Conservation (phyloP, 345 rosid species). For the Syzygium aqueum region DNA sequence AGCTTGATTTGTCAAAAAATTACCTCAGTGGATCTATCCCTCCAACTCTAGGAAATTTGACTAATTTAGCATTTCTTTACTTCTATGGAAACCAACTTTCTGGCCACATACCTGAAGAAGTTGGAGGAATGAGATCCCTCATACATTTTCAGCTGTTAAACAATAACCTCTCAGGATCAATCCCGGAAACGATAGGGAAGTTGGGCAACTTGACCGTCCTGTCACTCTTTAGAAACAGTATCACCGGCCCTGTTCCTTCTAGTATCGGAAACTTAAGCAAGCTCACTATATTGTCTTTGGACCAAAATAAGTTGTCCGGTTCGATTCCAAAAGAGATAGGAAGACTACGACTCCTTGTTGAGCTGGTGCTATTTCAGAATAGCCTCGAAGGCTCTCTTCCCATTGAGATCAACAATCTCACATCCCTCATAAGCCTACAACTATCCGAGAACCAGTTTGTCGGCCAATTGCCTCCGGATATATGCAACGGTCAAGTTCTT, state of each 20-base stretch:
- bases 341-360: background rate
- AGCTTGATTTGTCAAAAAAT: background rate
- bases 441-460: background rate
- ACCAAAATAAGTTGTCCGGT: background rate
- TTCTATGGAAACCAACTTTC: background rate
- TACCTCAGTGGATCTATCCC: background rate
- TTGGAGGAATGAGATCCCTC: background rate
- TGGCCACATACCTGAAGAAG: background rate
- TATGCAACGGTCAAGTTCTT: background rate
- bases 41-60: background rate
- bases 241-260: background rate
- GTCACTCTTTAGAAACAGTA: background rate
- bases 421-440: background rate
- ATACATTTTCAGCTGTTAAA: background rate
- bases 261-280: background rate
- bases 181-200: background rate
- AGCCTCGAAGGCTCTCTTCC: background rate
- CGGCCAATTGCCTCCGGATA: constrained; percentile 1
- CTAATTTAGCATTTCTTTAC: background rate
- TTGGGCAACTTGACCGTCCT: background rate
- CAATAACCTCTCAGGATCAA: background rate
- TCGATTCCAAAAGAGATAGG: background rate
- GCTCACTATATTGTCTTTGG: background rate
- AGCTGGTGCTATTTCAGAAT: fast-evolving
- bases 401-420: background rate